Evolutionary conservation across 1,284 basidiomycete species (phyloP), one percentile per base, ranked within the genome.

Genomic region (Xerocomus amazonicus): DNA sequence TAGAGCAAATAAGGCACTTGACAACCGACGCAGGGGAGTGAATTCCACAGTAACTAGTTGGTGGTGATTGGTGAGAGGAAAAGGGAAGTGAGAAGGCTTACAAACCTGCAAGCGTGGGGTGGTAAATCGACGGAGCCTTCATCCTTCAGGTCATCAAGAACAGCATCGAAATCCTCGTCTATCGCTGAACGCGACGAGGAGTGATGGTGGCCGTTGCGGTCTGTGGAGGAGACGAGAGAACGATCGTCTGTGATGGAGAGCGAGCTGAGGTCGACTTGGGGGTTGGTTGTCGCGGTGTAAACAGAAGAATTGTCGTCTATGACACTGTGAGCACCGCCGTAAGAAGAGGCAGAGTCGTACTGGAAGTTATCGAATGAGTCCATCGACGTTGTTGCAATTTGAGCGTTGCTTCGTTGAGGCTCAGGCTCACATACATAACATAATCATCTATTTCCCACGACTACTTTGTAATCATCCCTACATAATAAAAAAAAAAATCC

Each of bases 11-110:
- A 31, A 98, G 78, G 64, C 97, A 99, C 73, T 97, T 96, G 55
- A 99, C 96, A 14, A 99, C 97, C 46, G 92, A 96, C 4, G 93
- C 88, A 2, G 96, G 93, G 48, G 92, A 96, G 70, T 98, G 95
- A 45, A 99, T 97, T n/a, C 96, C 96, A 63, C 96, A 99, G 67
- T 99, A 99, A 65, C 93, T 96, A 56, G 50, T 57, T 43, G 32
- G 56, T 46, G 45, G 50, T 46, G 53, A 48, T 53, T 27, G 51
- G 31, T 36, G 29, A 12, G 48, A 42, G 26, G 43, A 1, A 36
- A 23, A 14, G 6, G 9, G 28, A 44, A 17, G 36, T 12, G 32
- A 42, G 32, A 36, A 9, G 29, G 33, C 10, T 39, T 52, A 75
- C 85, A 61, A 55, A 93, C 92, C 90, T 93, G 89, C 94, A 97